Conservation (phyloP, 2,329 filamentous ascomycete species). For the Fusarium sambucinum region DNA sequence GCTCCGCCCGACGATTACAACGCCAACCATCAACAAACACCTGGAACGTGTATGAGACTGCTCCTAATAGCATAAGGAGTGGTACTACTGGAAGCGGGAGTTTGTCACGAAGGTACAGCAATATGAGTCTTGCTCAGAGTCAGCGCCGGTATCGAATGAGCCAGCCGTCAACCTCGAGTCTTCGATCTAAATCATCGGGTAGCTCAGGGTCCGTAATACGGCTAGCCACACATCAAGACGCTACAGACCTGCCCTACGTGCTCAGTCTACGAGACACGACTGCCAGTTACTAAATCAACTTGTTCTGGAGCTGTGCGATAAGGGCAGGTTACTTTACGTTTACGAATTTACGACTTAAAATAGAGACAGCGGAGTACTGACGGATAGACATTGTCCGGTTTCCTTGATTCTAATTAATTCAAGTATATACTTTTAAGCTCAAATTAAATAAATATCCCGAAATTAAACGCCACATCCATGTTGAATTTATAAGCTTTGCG, state of each 20-base stretch:
- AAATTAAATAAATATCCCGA: not conserved
- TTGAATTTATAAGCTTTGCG: not conserved
- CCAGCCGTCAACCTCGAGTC: conserved; percentile 56
- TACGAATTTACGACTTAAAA: conserved; percentile 45
- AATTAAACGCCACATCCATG: not conserved
- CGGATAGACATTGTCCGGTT: conserved; percentile 27
- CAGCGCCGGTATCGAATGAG: conserved; percentile 56
- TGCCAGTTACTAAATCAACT: conserved; percentile 42
- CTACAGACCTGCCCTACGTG: conserved; percentile 53
- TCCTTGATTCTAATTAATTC: conserved; percentile 43
- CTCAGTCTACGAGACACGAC: conserved; percentile 52
- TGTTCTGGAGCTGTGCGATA: conserved; percentile 12
- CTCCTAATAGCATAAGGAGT: conserved; percentile 66
- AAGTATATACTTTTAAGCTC: conserved; percentile 16
- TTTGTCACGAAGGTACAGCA: conserved; percentile 55
- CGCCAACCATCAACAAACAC: conserved; percentile 59
- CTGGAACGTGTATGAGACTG: conserved; percentile 62
- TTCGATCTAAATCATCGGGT: conserved; percentile 54
- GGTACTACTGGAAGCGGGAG: conserved; percentile 50
- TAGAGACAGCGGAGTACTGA: conserved; percentile 13
- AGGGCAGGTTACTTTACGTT: conserved; percentile 29
- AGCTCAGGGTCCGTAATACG: conserved; percentile 62
- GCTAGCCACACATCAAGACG: conserved; percentile 56
- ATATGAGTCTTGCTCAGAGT: conserved; percentile 58
- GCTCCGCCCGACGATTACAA: conserved; percentile 49